Percentiles rank a stretch among this genome's conserved stretches.
Evolutionary conservation across 2,329 filamentous ascomycete species (phyloP).

Genomic region (Fusarium sp.): DNA sequence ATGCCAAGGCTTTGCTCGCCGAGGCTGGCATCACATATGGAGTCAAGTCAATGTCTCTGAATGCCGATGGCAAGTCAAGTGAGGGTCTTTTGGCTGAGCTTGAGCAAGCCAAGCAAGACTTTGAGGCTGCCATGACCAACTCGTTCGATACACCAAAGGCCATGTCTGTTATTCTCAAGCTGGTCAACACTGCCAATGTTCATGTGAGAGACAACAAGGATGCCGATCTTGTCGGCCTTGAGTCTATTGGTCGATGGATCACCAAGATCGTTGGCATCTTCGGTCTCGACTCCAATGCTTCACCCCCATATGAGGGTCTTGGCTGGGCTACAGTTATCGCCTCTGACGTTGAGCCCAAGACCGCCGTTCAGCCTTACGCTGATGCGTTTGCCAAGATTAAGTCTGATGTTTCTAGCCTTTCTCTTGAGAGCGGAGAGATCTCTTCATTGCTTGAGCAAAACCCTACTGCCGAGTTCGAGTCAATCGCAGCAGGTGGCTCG

Average conservation of each 20-base stretch:
- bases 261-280: conserved; percentile 87
- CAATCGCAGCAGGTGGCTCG: conserved; percentile 57
- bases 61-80: conserved; percentile 45
- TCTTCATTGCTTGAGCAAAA: conserved; percentile 56
- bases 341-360: conserved; percentile 56
- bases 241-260: conserved; percentile 77
- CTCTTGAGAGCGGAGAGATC: conserved; percentile 61
- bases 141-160: conserved; percentile 88
- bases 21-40: conserved; percentile 54
- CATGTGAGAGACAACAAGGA: conserved; percentile 61
- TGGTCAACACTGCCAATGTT: conserved; percentile 82
- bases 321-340: conserved; percentile 63
- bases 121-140: conserved; percentile 74
- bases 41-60: conserved; percentile 55
- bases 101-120: conserved; percentile 65
- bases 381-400: conserved; percentile 59
- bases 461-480: conserved; percentile 60
- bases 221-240: conserved; percentile 59
- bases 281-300: conserved; percentile 76
- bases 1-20: conserved; percentile 64
- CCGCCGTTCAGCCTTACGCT: conserved; percentile 60
- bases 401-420: conserved; percentile 58
- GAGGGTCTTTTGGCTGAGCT: conserved; percentile 55
- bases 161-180: conserved; percentile 80
- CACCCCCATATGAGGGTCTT: conserved; percentile 64